These are phyloP conservation scores for Tilletiopsis washingtonensis DNA, from an alignment of 1,284 basidiomycete genomes.

Conservation along the genomic window DNA sequence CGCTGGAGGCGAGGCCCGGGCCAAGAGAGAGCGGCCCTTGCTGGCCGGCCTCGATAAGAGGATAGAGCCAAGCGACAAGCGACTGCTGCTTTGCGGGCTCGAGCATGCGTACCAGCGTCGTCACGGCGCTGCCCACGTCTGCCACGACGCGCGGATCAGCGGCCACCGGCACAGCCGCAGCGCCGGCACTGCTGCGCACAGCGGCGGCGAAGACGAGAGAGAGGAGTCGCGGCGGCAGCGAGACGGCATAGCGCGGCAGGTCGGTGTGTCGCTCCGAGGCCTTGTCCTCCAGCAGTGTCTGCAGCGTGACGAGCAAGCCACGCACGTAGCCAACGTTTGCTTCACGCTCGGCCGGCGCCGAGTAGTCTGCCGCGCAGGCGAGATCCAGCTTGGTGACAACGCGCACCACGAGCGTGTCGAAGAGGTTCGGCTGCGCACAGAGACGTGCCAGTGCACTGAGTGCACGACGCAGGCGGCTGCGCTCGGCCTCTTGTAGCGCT, in stretches of 20 bases:
- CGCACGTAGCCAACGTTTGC: slow-evolving; percentile 37
- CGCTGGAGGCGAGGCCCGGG: too few relatives aligned
- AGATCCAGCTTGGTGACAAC: slow-evolving; percentile 73
- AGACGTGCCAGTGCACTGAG: slow-evolving; percentile 67
- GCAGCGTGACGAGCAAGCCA: slow-evolving; percentile 34
- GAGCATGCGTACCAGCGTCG: slow-evolving; percentile 22
- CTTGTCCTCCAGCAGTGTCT: slow-evolving; percentile 37
- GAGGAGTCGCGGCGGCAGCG: slow-evolving; percentile 25
- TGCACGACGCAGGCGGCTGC: slow-evolving; percentile 61
- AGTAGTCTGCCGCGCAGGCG: slow-evolving; percentile 57
- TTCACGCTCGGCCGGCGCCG: slow-evolving; percentile 8
- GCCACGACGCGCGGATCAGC: slow-evolving; percentile 20
- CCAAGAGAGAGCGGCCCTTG: too few relatives aligned
- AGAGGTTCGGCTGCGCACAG: slow-evolving; percentile 67
- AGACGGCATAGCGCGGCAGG: slow-evolving; percentile 22
- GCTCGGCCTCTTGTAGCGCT: slow-evolving; percentile 54
- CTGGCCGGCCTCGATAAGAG: too few relatives aligned
- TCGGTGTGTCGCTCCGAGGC: slow-evolving; percentile 18
- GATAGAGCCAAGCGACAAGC: too few relatives aligned
- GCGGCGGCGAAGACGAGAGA: slow-evolving; percentile 10
- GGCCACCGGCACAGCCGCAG: too few relatives aligned
- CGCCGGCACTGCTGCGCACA: too few relatives aligned
- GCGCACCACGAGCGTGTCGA: slow-evolving; percentile 73
- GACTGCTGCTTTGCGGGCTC: slow-evolving; percentile 17
- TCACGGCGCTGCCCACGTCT: slow-evolving; percentile 22